Evolutionary conservation across 768 basidiomycete genomes (phyloP).

Genomic region (Collybia sordida): DNA sequence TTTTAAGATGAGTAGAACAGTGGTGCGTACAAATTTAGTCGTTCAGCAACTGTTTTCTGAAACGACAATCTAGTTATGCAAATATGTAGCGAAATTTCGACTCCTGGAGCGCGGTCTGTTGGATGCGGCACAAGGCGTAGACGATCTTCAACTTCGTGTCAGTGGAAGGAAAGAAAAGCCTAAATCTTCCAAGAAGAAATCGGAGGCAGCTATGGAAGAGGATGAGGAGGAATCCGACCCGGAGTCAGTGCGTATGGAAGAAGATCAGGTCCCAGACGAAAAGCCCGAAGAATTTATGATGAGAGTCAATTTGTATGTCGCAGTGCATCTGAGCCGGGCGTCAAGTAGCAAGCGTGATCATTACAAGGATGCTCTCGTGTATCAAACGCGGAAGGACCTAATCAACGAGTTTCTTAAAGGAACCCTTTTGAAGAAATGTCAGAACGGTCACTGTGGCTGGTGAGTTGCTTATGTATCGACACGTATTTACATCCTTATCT

Average conservation of each 20-base stretch:
- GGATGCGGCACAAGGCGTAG: slow-evolving; percentile 75
- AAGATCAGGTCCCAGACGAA: slow-evolving; percentile 50
- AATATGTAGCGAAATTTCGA: slow-evolving; percentile 83
- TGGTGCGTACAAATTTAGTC: slow-evolving; percentile 41
- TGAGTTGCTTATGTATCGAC: slow-evolving; percentile 39
- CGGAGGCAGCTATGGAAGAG: slow-evolving; percentile 22
- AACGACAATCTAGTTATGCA: slow-evolving; percentile 55
- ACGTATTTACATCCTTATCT: slow-evolving; percentile 4
- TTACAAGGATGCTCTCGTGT: slow-evolving; percentile 89
- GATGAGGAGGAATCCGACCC: slow-evolving; percentile 34
- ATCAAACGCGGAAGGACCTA: slow-evolving; percentile 79
- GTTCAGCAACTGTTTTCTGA: slow-evolving; percentile 4
- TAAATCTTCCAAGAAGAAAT: slow-evolving; percentile 1
- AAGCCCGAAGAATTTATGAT: slow-evolving; percentile 58
- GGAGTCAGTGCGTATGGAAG: slow-evolving; percentile 37
- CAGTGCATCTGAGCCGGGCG: slow-evolving; percentile 46
- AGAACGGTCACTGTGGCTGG: slow-evolving; percentile 77
- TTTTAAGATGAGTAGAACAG: slow-evolving; percentile 78
- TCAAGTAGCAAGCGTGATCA: slow-evolving; percentile 68
- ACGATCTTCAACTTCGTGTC: slow-evolving; percentile 56
- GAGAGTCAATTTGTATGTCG: slow-evolving; percentile 67
- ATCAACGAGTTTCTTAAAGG: slow-evolving; percentile 80
- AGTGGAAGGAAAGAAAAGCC: slow-evolving; percentile 27
- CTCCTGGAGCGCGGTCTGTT: slow-evolving; percentile 89
- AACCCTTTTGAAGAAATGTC: slow-evolving; percentile 70